phyloP scores from a whole-genome alignment of 2,329 filamentous ascomycete genomes.

The Cladosporium phlei region DNA sequence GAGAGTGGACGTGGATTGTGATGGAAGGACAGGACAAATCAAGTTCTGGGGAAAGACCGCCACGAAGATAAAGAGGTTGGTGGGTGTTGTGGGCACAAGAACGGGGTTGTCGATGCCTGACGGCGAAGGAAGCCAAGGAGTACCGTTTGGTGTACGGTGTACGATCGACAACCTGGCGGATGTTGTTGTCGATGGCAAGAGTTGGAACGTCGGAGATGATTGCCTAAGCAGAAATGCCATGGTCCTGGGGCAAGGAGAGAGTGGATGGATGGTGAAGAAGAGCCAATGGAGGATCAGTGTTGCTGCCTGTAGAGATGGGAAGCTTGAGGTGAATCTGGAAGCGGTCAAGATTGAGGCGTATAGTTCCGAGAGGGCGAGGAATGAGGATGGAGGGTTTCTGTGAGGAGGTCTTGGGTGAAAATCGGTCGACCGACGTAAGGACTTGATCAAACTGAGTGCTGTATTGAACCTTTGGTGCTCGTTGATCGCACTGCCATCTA shows the following conservation, averaged over 20 bases:
- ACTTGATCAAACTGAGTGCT: no score
- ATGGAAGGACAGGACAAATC: background rate
- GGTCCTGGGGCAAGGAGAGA: constrained; percentile 15
- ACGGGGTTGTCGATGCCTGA: constrained; percentile 58
- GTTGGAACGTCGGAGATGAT: constrained; percentile 16
- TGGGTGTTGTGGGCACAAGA: constrained; percentile 78
- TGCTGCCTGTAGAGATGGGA: constrained; percentile 16
- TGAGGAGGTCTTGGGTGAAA: no score
- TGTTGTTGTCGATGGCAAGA: constrained; percentile 50
- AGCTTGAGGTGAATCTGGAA: constrained; percentile 26
- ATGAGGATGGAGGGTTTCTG: constrained; percentile 24
- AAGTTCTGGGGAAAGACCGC: constrained; percentile 66
- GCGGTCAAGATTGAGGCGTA: constrained; percentile 32
- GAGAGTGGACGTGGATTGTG: constrained; percentile 19
- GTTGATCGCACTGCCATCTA: no score
- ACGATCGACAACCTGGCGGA: constrained; percentile 57
- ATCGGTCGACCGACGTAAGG: no score
- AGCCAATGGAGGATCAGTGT: constrained; percentile 28
- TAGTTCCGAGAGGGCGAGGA: constrained; percentile 23
- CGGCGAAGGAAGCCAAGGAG: constrained; percentile 35
- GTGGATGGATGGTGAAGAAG: constrained; percentile 25
- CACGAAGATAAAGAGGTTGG: constrained; percentile 64
- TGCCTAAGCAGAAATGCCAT: no score
- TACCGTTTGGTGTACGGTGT: constrained; percentile 45
- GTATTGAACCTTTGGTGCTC: no score